Conservation (phyloP, 169 alveolate species). For the Perkinsus marinus region DNA sequence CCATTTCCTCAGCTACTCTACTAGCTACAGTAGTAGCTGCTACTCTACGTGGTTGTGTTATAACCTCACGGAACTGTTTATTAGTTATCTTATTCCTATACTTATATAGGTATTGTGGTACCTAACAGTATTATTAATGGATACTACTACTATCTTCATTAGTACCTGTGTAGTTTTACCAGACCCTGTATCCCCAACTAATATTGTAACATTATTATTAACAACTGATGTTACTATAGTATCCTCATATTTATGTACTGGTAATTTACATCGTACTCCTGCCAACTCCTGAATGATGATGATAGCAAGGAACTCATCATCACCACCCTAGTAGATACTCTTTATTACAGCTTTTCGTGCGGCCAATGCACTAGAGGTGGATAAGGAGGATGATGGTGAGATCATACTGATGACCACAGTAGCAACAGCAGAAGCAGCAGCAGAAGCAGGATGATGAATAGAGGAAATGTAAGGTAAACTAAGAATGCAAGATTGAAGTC, state of each 20-base stretch:
- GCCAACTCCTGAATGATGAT: not conserved
- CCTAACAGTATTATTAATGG: not conserved
- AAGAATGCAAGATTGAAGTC: too few relatives aligned
- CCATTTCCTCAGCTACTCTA: not conserved
- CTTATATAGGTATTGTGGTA: not conserved
- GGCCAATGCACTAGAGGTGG: too few relatives aligned
- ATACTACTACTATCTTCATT: not conserved
- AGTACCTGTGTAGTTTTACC: not conserved
- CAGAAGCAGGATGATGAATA: too few relatives aligned
- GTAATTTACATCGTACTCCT: not conserved
- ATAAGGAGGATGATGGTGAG: too few relatives aligned
- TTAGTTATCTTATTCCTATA: not conserved
- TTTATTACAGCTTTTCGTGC: too few relatives aligned
- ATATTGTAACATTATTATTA: not conserved
- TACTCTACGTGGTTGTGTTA: not conserved
- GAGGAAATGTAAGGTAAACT: too few relatives aligned
- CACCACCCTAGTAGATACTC: not conserved
- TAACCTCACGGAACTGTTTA: not conserved
- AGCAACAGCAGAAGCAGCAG: too few relatives aligned
- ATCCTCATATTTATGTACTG: not conserved
- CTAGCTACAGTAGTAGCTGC: not conserved
- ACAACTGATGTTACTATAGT: not conserved
- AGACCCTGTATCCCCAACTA: not conserved
- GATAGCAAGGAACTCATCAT: not conserved
- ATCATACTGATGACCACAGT: too few relatives aligned